A percentile compares a stretch with the other conserved stretches of the same genome.
phyloP scores from a whole-genome alignment of 352 stramenopile species.

The Phytophthora cactorum region DNA sequence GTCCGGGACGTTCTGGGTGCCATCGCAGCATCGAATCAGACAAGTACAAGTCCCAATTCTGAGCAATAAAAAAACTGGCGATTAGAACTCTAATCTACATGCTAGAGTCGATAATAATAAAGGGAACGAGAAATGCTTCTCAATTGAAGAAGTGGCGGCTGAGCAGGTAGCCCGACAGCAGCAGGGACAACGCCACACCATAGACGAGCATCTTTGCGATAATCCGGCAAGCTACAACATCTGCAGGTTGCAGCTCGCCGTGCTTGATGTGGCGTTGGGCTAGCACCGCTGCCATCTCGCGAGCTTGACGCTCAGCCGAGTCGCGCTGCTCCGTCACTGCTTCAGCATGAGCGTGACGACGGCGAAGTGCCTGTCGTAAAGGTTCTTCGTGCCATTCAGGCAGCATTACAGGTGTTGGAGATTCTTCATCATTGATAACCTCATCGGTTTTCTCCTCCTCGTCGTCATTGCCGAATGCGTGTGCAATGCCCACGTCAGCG shows the following conservation, averaged over 20 bases:
- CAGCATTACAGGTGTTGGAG: constrained; percentile 41
- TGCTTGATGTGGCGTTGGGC: constrained; percentile 48
- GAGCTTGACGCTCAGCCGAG: constrained; percentile 46
- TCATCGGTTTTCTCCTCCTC: constrained; percentile 42
- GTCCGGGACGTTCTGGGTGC: constrained; percentile 47
- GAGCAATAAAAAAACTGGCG: not conserved
- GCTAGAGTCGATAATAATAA: constrained; percentile 19
- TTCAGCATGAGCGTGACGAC: constrained; percentile 50
- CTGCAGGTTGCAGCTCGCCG: constrained; percentile 43
- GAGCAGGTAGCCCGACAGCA: constrained; percentile 42
- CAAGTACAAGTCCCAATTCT: constrained; percentile 2
- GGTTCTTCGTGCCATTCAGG: constrained; percentile 67
- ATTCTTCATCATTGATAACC: constrained; percentile 15
- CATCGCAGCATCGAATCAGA: constrained; percentile 39
- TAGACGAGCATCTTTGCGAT: constrained; percentile 61
- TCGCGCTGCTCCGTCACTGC: constrained; percentile 40
- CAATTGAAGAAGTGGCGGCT: constrained; percentile 32
- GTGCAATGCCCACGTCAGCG: constrained; percentile 40
- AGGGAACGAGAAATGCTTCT: constrained; percentile 13
- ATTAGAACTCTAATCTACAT: not conserved
- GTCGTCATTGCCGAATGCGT: constrained; percentile 50
- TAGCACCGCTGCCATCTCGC: constrained; percentile 59
- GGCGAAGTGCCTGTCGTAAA: constrained; percentile 57
- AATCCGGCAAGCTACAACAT: constrained; percentile 50
- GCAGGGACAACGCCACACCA: constrained; percentile 42